phyloP scores from a whole-genome alignment of 2,329 filamentous ascomycete genomes.

The Bipolaris oryzae region DNA sequence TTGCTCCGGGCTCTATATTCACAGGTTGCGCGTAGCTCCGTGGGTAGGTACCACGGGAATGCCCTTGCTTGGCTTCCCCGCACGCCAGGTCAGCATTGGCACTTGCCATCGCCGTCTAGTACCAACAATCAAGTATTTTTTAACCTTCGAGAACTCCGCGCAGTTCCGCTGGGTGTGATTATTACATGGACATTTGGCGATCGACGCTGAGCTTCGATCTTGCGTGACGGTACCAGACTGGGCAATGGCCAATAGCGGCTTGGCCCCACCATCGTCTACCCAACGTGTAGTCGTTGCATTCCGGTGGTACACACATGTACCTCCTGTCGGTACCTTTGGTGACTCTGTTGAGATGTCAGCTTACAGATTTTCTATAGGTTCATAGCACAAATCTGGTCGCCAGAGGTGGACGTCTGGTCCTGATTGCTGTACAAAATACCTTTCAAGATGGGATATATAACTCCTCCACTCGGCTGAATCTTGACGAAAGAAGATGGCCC shows the following conservation, averaged over 20 bases:
- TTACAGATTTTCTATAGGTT: background rate
- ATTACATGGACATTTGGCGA: constrained; percentile 5
- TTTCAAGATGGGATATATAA: too few relatives aligned
- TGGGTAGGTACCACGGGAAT: background rate
- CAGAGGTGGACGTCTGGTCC: background rate
- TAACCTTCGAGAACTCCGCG: background rate
- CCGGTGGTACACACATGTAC: background rate
- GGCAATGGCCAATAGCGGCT: constrained; percentile 24
- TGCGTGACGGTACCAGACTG: constrained; percentile 9
- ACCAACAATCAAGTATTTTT: background rate
- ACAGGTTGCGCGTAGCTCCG: background rate
- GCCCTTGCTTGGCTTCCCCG: constrained; percentile 15
- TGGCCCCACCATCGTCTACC: constrained; percentile 9
- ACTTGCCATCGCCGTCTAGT: background rate
- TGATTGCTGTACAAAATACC: too few relatives aligned
- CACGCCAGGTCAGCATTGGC: constrained; percentile 1
- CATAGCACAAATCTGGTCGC: background rate
- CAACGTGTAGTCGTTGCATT: background rate
- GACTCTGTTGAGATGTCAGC: background rate
- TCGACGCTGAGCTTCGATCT: constrained; percentile 17
- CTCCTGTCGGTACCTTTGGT: background rate
- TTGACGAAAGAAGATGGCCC: background rate
- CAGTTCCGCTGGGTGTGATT: constrained; percentile 11
- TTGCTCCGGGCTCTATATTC: background rate
- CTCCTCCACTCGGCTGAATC: background rate